These are phyloP conservation scores for Saccharomyces hybrid DNA, from an alignment of 1,139 yeast species.

Conservation along the genomic window DNA sequence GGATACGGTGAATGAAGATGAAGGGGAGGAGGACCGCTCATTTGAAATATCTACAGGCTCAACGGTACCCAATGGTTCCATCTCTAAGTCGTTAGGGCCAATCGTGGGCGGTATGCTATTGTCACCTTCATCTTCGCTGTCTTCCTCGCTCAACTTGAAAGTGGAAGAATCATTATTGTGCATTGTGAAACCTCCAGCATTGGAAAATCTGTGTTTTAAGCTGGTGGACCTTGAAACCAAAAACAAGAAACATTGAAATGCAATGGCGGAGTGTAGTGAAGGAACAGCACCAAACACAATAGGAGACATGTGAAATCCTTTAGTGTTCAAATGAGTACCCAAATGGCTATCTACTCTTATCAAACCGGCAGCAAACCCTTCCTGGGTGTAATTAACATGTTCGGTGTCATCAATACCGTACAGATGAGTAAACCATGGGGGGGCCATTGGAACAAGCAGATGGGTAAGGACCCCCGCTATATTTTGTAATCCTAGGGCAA, in stretches of 20 bases:
- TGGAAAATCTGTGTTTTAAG: constrained; percentile 23
- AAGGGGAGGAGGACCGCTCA: constrained; percentile 1
- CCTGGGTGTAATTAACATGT: constrained; percentile 44
- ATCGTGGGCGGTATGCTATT: neutral
- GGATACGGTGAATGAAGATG: neutral
- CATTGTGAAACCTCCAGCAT: neutral
- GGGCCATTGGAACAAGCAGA: constrained; percentile 55
- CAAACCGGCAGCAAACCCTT: constrained; percentile 65
- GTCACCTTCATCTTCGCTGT: neutral
- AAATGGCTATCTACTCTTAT: constrained; percentile 55
- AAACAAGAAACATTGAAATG: constrained; percentile 46
- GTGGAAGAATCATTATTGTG: neutral
- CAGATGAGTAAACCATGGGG: constrained; percentile 63
- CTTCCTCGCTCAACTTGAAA: constrained; percentile 3
- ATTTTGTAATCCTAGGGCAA: constrained; percentile 53
- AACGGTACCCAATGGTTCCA: neutral
- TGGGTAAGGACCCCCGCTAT: constrained; percentile 55
- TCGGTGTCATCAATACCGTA: constrained; percentile 49
- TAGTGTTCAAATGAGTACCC: constrained; percentile 54
- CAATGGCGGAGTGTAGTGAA: constrained; percentile 59
- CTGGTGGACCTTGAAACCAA: constrained; percentile 28
- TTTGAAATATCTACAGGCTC: neutral
- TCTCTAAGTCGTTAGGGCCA: constrained; percentile 1
- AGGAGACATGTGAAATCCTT: constrained; percentile 60
- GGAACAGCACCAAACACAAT: constrained; percentile 69